Evolutionary conservation across 2,329 filamentous ascomycete species (phyloP).

Genomic region (Ascochyta fabae): DNA sequence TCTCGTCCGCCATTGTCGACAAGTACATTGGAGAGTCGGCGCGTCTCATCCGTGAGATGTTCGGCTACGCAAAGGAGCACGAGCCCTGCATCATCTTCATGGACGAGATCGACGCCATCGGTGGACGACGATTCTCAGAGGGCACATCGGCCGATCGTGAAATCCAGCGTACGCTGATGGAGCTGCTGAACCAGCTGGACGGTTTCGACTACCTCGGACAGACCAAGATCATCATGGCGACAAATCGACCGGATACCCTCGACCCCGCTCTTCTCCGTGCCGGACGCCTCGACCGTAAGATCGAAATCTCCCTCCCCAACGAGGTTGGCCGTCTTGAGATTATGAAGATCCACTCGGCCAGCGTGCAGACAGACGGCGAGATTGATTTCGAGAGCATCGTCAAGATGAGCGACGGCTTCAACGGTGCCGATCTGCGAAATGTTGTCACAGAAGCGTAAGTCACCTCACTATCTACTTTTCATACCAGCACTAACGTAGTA

Average conservation of each 20-base stretch:
- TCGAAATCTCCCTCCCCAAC: slow-evolving; percentile 96
- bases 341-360: slow-evolving; percentile 92
- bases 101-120: slow-evolving; percentile 99
- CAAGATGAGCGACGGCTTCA: slow-evolving; percentile 99
- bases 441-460: slow-evolving; percentile 98
- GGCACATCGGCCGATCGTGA: slow-evolving; percentile 97
- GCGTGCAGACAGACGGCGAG: slow-evolving; percentile 88
- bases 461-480: background rate
- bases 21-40: slow-evolving; percentile 99
- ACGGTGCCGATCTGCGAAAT: slow-evolving; percentile 95
- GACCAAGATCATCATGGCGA: slow-evolving; percentile 99
- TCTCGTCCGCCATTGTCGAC: slow-evolving; percentile 98
- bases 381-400: slow-evolving; percentile 99
- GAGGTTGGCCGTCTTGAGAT: slow-evolving; percentile 96
- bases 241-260: slow-evolving; percentile 94
- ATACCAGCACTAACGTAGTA: slow-evolving; percentile 30
- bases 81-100: slow-evolving; percentile 99
- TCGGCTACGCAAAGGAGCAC: slow-evolving; percentile 98
- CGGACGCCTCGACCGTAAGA: slow-evolving; percentile 93
- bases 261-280: slow-evolving; percentile 92
- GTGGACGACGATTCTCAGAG: slow-evolving; percentile 93
- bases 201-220: slow-evolving; percentile 99
- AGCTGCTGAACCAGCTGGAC: slow-evolving; percentile 96
- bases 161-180: slow-evolving; percentile 98
- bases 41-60: slow-evolving; percentile 97